Conservation (phyloP, 116 monocot species). For the Posidonia oceanica region DNA sequence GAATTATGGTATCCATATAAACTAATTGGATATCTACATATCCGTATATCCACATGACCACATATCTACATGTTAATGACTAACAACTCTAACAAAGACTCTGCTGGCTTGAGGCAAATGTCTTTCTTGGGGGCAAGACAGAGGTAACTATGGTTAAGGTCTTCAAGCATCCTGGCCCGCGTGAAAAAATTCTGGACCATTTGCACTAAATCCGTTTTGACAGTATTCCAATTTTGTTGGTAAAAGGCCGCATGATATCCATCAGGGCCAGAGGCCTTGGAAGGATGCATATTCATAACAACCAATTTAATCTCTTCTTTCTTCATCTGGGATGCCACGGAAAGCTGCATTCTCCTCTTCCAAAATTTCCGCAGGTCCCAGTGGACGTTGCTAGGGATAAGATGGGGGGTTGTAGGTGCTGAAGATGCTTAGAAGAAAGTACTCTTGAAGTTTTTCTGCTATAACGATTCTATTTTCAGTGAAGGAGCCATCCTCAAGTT, state of each 20-base stretch:
- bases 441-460: not conserved
- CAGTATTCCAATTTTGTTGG: not conserved
- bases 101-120: not conserved
- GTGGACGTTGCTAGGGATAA: too few relatives aligned
- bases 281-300: not conserved
- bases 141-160: not conserved
- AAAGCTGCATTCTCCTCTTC: not conserved
- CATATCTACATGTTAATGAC: too few relatives aligned
- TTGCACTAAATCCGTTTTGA: not conserved
- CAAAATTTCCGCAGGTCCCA: too few relatives aligned
- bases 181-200: not conserved
- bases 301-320: not conserved
- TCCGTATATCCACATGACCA: too few relatives aligned
- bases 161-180: not conserved
- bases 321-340: not conserved
- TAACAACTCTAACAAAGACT: too few relatives aligned
- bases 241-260: not conserved
- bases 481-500: not conserved
- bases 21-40: too few relatives aligned
- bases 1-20: too few relatives aligned
- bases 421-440: not conserved
- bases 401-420: not conserved
- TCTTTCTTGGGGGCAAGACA: not conserved
- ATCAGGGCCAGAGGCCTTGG: not conserved
- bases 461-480: not conserved